Evolutionary conservation across 2,329 filamentous ascomycete genomes (phyloP).

Genomic region (Coniella lustricola): DNA sequence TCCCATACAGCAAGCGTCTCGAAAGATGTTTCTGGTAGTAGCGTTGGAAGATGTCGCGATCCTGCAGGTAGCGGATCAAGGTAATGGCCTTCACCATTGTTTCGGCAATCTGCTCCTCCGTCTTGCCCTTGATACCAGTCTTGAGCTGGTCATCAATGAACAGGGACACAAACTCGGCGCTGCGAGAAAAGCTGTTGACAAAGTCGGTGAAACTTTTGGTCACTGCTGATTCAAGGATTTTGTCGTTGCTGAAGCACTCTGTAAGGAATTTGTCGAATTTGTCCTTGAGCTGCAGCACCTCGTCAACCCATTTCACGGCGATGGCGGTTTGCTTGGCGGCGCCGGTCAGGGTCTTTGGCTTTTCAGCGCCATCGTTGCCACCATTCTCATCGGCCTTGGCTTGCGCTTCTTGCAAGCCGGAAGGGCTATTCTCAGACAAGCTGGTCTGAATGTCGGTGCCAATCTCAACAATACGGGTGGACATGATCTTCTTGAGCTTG

Average conservation of each 20-base stretch:
- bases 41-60: slow-evolving; percentile 90
- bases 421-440: slow-evolving; percentile 49
- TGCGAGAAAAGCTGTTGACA: slow-evolving; percentile 81
- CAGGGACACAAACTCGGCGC: slow-evolving; percentile 87
- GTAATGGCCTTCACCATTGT: slow-evolving; percentile 86
- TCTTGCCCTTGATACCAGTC: slow-evolving; percentile 87
- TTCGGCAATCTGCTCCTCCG: slow-evolving; percentile 75
- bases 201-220: slow-evolving; percentile 86
- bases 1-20: slow-evolving; percentile 77
- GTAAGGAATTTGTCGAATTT: slow-evolving; percentile 81
- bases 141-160: slow-evolving; percentile 97
- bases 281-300: slow-evolving; percentile 76
- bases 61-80: slow-evolving; percentile 77
- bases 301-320: slow-evolving; percentile 92
- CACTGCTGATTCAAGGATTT: slow-evolving; percentile 71
- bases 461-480: slow-evolving; percentile 69
- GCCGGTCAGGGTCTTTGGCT: slow-evolving; percentile 43
- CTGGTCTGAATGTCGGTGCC: slow-evolving; percentile 75
- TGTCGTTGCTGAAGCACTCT: slow-evolving; percentile 66
- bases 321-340: slow-evolving; percentile 76
- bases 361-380: slow-evolving; percentile 37
- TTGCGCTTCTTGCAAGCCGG: slow-evolving; percentile 27
- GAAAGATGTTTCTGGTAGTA: slow-evolving; percentile 98
- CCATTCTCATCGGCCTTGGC: slow-evolving; percentile 35
- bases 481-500: slow-evolving; percentile 69